Conservation (phyloP, 2,329 filamentous ascomycete genomes). For the Aspergillus costaricaensis region DNA sequence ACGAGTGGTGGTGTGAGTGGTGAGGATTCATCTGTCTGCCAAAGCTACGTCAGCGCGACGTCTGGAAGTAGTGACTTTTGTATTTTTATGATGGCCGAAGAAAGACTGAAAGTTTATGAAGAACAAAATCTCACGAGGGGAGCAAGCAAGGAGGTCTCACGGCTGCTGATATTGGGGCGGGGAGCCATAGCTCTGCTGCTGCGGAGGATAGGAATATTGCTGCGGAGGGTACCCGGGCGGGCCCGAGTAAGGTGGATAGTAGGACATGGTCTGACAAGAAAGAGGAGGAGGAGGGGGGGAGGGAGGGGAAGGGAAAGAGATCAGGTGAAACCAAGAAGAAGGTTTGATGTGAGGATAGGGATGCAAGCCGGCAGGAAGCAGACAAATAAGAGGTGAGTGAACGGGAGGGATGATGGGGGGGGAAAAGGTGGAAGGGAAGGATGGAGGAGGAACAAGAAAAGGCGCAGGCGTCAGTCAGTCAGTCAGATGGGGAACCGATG, state of each 20-base stretch:
- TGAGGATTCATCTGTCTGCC: conserved; percentile 31
- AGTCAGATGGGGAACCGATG: conserved; percentile 11
- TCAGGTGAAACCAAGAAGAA: conserved; percentile 5
- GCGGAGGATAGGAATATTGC: conserved; percentile 30
- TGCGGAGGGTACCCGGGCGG: conserved; percentile 58
- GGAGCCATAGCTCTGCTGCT: conserved; percentile 39
- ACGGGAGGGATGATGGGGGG: not conserved
- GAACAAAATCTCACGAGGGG: conserved; percentile 2
- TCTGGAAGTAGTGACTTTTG: not conserved
- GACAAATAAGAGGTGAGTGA: conserved; percentile 8
- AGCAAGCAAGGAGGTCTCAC: conserved; percentile 33
- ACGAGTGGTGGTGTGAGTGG: conserved; percentile 26
- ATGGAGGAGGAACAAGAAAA: conserved; percentile 12
- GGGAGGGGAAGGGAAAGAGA: conserved; percentile 3
- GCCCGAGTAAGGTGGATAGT: conserved; percentile 62
- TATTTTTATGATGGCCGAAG: no score
- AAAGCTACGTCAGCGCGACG: not conserved
- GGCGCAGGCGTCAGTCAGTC: conserved; percentile 10
- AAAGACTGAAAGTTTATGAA: not conserved
- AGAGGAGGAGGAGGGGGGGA: conserved; percentile 9
- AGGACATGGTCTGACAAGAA: conserved; percentile 55
- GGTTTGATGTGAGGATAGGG: not conserved
- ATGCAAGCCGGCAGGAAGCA: conserved; percentile 9
- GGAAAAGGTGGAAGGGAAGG: not conserved
- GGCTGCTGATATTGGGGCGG: conserved; percentile 40